A percentile compares a stretch with the other conserved stretches of the same genome.
These are phyloP conservation scores for Porcisia hertigi DNA, from an alignment of 208 protist species.

Conservation along the genomic window DNA sequence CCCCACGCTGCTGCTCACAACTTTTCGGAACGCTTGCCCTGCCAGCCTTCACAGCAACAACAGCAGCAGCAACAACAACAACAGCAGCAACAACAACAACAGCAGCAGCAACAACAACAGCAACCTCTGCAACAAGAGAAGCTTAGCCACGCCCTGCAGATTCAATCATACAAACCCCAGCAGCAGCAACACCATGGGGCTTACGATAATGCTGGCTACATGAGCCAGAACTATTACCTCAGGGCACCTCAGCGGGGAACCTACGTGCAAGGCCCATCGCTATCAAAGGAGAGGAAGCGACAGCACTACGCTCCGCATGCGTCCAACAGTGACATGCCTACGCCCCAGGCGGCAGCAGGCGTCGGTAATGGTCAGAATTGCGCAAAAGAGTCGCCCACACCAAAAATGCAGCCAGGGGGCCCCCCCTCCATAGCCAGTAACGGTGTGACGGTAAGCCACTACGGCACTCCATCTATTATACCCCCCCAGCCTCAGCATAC, in stretches of 20 bases:
- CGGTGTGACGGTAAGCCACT: not conserved
- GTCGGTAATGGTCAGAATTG: too few species aligned
- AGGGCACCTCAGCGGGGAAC: not conserved
- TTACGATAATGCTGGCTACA: conserved; percentile 2
- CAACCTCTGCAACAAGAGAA: conserved; percentile 6
- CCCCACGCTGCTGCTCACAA: not conserved
- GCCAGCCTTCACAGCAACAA: conserved; percentile 6
- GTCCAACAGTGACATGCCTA: not conserved
- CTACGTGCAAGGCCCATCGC: not conserved
- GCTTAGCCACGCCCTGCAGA: not conserved
- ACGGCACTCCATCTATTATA: not conserved
- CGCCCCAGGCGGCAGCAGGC: not conserved
- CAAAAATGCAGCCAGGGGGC: not conserved
- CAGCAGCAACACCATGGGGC: conserved; percentile 4
- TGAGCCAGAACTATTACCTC: conserved; percentile 1
- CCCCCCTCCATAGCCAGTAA: not conserved
- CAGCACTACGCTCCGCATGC: conserved; percentile 1
- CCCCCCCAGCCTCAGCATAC: not conserved
- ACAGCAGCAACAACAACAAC: not conserved
- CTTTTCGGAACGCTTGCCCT: conserved; percentile 1
- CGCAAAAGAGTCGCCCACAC: not conserved
- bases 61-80: conserved; percentile 19
- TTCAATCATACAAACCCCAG: not conserved
- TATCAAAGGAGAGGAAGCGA: not conserved
- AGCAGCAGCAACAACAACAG: not conserved